Base-by-base conservation (phyloP, 139 green algal species). In the Astrephomene gubernaculifera region DNA sequence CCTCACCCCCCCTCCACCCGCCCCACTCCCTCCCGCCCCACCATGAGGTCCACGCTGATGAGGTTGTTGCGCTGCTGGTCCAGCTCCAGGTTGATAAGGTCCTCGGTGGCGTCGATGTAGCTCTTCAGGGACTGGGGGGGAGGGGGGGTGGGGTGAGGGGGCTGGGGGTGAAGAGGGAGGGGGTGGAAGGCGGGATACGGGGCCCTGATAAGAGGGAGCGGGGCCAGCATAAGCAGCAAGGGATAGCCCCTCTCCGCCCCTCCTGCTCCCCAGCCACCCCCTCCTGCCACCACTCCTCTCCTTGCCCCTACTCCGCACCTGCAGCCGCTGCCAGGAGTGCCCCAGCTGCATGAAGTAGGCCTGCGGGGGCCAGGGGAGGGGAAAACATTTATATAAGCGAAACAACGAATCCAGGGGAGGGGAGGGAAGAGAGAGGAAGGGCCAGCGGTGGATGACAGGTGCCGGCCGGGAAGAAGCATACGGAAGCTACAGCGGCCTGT, bases 61-160 rank as follows among this genome's bases (percentile, higher is more conserved):
- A 97, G 91, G 83, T 95, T 88, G 85, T 97, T 97, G 29, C 93
- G 89, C 65, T 97, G 93, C 64, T 90, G 93, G 85, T 98, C 96
- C 44, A 97, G 90, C 89, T 97, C 89, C 73, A 97, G 97, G 73
- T 97, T 96, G 71, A 98, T 95, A 79, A 95, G 97, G 79, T 98
- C 96, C 91, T 97, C 94, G 38, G 94, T 97, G 89, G 95, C 91
- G 81, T 98, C 93, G 68, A 98, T 95, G 85, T 96, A 97, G 87
- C 97, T 93, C 27, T 82, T 83, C 60, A 98, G 91, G 43, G 93
- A 93, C 74, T 91, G 85, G 43, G 94, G 87, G 25, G 12, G 52
- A 3, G 49, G 45, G 31, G 6, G 63, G 63, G 63, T 29, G n/a
- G 31, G 29, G 63, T 39, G 6, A n/a, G 63, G 22, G 63, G n/a